Evolutionary conservation across 306 rosid genomes (phyloP), one percentile per base, ranked within the genome.

Genomic region (Mimosa pudica): DNA sequence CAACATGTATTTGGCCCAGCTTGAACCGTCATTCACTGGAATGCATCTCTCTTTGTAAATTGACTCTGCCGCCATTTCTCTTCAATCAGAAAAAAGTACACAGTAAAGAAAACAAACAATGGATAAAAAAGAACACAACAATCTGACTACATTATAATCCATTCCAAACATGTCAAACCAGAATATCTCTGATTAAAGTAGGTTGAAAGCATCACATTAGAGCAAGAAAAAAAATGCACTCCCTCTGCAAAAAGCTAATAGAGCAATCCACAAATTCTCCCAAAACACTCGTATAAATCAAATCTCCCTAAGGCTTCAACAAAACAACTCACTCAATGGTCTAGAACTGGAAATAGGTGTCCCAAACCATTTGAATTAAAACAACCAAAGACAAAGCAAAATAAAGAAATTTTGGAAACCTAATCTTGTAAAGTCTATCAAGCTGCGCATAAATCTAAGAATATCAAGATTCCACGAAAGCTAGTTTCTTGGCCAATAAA

Each of bases 1-100:
- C 80, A 89, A 90, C 99, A 95, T 95, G 88, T 93, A 95, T 83
- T 95, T 95, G 52, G 96, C 98, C 99, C 99, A 95, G 80, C 92
- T 90, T 55, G 88, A 86, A 71, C 98, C 96, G 81, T 95, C 92
- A 77, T 70, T 84, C 88, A 93, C 93, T 11, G 89, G 86, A 80
- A 86, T 68, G 73, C 99, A 95, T 81, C 99, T 88, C 86, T 95
- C 99, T 75, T 87, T 95, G 92, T 95, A 95, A 42, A 93, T 90
- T 64, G 99, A 91, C 89, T 95, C 98, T 17, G 96, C 97, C 35
- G 98, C 99, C 80, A 84, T 48, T 84, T 92, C 97, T 87, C 99
- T 95, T 79, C 87, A 82, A 84, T 84, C 60, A 82, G 63, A 45
- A 74, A 82, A 74, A 82, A 54, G 36, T 58, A 82, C 75, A 81